phyloP scores from a whole-genome alignment of 345 rosid species.

The Linum lewisii region DNA sequence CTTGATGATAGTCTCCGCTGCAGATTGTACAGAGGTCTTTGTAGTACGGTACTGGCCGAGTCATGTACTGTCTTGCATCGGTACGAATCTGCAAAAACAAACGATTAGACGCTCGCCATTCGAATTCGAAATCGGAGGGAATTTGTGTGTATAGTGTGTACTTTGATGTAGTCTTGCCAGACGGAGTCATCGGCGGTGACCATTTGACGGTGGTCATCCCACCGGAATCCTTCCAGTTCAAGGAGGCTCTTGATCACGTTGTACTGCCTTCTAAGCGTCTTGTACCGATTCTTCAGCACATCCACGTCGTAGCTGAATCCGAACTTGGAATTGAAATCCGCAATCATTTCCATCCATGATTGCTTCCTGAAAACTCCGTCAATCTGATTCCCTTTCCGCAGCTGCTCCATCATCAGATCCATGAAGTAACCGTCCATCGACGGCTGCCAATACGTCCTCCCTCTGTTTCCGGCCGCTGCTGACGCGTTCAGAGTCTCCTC shows the following conservation, averaged over 20 bases:
- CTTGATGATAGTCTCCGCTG: constrained; percentile 3
- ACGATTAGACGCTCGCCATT: neutral
- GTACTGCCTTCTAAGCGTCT: constrained; percentile 66
- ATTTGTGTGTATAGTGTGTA: constrained; percentile 9
- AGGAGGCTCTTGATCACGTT: constrained; percentile 61
- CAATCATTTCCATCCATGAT: constrained; percentile 75
- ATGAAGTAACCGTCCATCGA: constrained; percentile 81
- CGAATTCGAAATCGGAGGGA: too few species aligned
- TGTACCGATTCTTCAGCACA: constrained; percentile 72
- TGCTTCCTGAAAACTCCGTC: constrained; percentile 71
- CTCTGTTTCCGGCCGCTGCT: constrained; percentile 22
- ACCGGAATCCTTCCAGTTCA: constrained; percentile 55
- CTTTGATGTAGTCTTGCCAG: constrained; percentile 90
- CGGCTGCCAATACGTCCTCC: constrained; percentile 74
- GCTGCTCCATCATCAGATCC: constrained; percentile 68
- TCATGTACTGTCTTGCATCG: constrained; percentile 71
- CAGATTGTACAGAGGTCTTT: constrained; percentile 62
- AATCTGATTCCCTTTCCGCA: constrained; percentile 58
- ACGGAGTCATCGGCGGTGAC: constrained; percentile 71
- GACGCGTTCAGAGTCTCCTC: neutral
- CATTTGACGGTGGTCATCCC: constrained; percentile 86
- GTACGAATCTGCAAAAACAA: constrained; percentile 45
- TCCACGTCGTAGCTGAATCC: constrained; percentile 52
- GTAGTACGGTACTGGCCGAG: constrained; percentile 63
- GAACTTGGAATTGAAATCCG: constrained; percentile 56